Conservation (phyloP, 2,329 filamentous ascomycete species). For the Epichloe baconii region DNA sequence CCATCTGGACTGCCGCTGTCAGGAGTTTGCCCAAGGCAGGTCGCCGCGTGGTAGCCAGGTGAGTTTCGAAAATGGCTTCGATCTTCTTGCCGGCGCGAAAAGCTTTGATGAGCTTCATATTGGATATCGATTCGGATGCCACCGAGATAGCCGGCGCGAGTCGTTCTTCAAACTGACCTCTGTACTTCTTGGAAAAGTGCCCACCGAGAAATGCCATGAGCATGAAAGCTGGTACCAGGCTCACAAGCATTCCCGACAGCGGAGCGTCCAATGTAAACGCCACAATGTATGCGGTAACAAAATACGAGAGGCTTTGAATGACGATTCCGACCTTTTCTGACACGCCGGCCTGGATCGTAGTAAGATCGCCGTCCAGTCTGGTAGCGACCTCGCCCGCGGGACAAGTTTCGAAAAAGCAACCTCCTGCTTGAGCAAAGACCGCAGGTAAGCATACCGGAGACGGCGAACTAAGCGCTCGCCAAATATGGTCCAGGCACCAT, state of each 20-base stretch:
- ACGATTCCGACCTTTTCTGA: slow-evolving; percentile 49
- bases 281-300: slow-evolving; percentile 35
- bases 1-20: slow-evolving; percentile 41
- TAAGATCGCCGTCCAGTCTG: slow-evolving; percentile 44
- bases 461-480: slow-evolving; percentile 44
- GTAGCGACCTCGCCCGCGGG: slow-evolving; percentile 43
- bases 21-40: slow-evolving; percentile 43
- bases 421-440: slow-evolving; percentile 41
- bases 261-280: slow-evolving; percentile 35
- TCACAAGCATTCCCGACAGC: slow-evolving; percentile 44
- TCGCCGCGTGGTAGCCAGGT: slow-evolving; percentile 30
- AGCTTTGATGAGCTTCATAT: slow-evolving; percentile 26
- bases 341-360: slow-evolving; percentile 45
- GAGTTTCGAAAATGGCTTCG: slow-evolving; percentile 25
- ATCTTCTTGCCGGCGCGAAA: slow-evolving; percentile 39
- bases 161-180: slow-evolving; percentile 28
- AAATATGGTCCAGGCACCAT: slow-evolving; percentile 44
- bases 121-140: slow-evolving; percentile 40
- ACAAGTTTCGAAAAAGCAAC: slow-evolving; percentile 43
- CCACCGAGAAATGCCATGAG: slow-evolving; percentile 39
- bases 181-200: slow-evolving; percentile 34
- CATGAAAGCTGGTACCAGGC: slow-evolving; percentile 41
- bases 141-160: slow-evolving; percentile 39
- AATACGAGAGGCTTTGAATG: slow-evolving; percentile 37
- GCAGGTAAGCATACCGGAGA: slow-evolving; percentile 41